These are phyloP conservation scores for Pseudogymnoascus sp. DNA, from an alignment of 2,329 filamentous ascomycete species.

Conservation along the genomic window DNA sequence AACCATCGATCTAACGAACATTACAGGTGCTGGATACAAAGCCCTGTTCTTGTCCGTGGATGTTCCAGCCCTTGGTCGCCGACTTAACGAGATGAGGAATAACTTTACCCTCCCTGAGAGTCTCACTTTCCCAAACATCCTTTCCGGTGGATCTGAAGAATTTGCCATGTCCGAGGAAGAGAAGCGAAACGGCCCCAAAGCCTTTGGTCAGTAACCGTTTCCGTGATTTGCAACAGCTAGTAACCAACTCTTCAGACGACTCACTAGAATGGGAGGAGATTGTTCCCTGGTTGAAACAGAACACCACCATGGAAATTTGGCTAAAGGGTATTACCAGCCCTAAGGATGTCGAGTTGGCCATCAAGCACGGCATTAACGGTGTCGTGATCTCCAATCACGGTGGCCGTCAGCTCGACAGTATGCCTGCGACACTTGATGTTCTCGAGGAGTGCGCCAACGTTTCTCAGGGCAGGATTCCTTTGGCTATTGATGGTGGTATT, in stretches of 20 bases:
- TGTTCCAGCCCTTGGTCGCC: conserved; percentile 42
- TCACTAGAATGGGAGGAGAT: conserved; percentile 15
- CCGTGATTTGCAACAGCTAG: background rate
- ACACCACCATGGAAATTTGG: conserved; percentile 42
- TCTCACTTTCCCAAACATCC: conserved; percentile 12
- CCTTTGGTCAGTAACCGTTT: conserved; percentile 1
- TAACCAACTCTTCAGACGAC: background rate
- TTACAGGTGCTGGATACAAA: conserved; percentile 39
- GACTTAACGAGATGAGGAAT: conserved; percentile 46
- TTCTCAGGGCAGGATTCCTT: conserved; percentile 27
- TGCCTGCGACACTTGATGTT: conserved; percentile 30
- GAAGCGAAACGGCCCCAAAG: conserved; percentile 9
- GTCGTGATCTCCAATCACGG: conserved; percentile 34
- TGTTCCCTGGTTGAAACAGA: conserved; percentile 32
- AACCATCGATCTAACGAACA: background rate
- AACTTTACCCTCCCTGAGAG: conserved; percentile 37
- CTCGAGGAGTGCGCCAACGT: conserved; percentile 24
- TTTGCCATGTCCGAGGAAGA: conserved; percentile 9
- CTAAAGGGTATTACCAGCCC: conserved; percentile 31
- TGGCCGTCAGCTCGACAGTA: conserved; percentile 25
- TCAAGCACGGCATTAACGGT: conserved; percentile 30
- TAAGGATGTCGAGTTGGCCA: conserved; percentile 31
- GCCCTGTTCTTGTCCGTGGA: conserved; percentile 48
- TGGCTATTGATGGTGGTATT: conserved; percentile 49
- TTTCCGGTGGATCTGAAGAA: conserved; percentile 9